Conservation (phyloP, 768 basidiomycete genomes). For the Infundibulicybe gibba region DNA sequence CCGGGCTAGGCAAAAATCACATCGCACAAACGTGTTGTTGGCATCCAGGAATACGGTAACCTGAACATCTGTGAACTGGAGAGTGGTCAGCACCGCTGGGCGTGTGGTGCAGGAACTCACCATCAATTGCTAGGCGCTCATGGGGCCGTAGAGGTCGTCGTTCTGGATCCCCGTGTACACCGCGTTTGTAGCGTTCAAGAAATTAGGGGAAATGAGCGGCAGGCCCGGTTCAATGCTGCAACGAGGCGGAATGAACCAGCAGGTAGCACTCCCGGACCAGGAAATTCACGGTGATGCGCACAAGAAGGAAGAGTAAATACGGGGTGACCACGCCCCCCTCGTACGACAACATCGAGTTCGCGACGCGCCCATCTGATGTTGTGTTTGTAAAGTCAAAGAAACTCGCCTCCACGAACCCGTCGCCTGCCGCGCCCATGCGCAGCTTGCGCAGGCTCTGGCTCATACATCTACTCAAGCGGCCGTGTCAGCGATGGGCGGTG, state of each 20-base stretch:
- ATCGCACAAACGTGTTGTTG: conserved; percentile 19
- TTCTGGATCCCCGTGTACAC: conserved; percentile 19
- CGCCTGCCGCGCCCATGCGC: conserved; percentile 19
- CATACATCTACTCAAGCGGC: conserved; percentile 14
- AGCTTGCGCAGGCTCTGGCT: conserved; percentile 21
- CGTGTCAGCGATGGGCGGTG: neutral
- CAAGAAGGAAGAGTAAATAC: conserved; percentile 20
- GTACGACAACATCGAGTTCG: conserved; percentile 17
- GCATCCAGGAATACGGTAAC: conserved; percentile 16
- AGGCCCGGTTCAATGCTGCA: conserved; percentile 17
- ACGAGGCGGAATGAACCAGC: neutral
- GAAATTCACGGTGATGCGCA: conserved; percentile 5
- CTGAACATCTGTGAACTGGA: conserved; percentile 3
- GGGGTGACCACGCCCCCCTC: conserved; percentile 13
- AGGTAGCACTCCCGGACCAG: neutral
- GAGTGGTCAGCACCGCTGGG: neutral
- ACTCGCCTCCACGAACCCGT: conserved; percentile 17
- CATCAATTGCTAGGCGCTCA: conserved; percentile 12
- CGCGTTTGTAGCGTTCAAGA: conserved; percentile 17
- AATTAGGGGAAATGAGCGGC: conserved; percentile 16
- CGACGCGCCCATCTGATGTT: conserved; percentile 20
- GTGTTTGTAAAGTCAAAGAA: conserved; percentile 23
- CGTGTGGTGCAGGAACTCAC: neutral
- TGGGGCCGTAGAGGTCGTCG: conserved; percentile 22
- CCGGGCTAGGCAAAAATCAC: conserved; percentile 23